Conservation (phyloP, 495 filamentous ascomycete species). For the Hypoxylon crocopeplum region DNA sequence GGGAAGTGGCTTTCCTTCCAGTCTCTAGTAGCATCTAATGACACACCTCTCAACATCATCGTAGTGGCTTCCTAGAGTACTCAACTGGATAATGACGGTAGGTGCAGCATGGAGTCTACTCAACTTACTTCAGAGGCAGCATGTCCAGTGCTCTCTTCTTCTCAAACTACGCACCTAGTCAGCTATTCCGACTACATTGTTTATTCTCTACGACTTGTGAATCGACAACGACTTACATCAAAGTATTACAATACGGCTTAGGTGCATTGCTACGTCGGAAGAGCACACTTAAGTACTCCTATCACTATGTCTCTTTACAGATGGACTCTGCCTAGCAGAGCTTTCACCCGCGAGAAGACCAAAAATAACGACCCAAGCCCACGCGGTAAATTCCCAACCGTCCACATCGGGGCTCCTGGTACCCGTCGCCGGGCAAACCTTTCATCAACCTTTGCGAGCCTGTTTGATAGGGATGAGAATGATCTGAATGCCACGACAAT, state of each 20-base stretch:
- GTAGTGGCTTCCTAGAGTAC: neutral
- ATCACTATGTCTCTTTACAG: conserved; percentile 38
- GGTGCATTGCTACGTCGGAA: conserved; percentile 17
- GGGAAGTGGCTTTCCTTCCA: no score
- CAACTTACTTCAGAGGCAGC: neutral
- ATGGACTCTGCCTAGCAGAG: conserved; percentile 39
- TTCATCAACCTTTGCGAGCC: conserved; percentile 31
- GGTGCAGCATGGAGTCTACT: neutral
- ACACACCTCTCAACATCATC: neutral
- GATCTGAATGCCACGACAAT: neutral
- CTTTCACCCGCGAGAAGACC: conserved; percentile 28
- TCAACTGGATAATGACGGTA: neutral
- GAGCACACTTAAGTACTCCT: conserved; percentile 8
- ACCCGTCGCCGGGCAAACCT: conserved; percentile 29
- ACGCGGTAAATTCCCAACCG: conserved; percentile 19
- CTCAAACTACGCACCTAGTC: conserved; percentile 8
- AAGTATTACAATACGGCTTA: conserved; percentile 14
- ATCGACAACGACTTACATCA: conserved; percentile 8
- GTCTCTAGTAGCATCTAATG: no score
- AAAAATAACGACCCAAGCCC: conserved; percentile 19
- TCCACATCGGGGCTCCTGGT: conserved; percentile 23
- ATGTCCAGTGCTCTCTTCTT: neutral
- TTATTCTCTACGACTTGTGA: conserved; percentile 13
- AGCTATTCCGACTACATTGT: conserved; percentile 9
- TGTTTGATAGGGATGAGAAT: conserved; percentile 38